Evolutionary conservation across 2,329 filamentous ascomycete genomes (phyloP).

Genomic region (Fusarium transvaalense): DNA sequence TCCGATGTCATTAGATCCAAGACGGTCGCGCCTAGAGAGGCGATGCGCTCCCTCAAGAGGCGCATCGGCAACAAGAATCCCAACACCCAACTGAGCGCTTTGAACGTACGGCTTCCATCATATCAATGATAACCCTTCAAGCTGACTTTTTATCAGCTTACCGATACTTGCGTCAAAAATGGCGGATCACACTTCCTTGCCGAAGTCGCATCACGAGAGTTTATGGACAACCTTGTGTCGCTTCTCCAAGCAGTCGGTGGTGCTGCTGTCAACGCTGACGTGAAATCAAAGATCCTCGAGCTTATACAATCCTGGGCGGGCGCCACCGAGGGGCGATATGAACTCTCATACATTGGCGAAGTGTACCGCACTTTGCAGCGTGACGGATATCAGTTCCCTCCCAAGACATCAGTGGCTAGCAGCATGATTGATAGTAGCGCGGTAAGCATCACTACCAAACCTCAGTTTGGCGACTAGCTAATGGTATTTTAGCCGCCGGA

Average conservation of each 20-base stretch:
- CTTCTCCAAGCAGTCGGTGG: constrained; percentile 83
- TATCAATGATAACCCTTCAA: not conserved
- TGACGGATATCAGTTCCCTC: constrained; percentile 91
- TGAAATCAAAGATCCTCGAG: constrained; percentile 91
- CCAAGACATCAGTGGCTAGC: constrained; percentile 86
- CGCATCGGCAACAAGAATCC: constrained; percentile 98
- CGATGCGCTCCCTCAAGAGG: constrained; percentile 95
- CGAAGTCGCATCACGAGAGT: constrained; percentile 96
- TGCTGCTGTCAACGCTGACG: constrained; percentile 83
- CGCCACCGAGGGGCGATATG: constrained; percentile 86
- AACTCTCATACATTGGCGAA: constrained; percentile 87
- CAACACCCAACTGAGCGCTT: constrained; percentile 93
- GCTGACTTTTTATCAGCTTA: constrained; percentile 69
- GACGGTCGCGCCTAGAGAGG: constrained; percentile 96
- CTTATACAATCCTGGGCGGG: constrained; percentile 94
- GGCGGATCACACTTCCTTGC: constrained; percentile 93
- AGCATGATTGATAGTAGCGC: constrained; percentile 98
- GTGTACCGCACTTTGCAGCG: constrained; percentile 85
- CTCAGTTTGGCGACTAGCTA: constrained; percentile 3
- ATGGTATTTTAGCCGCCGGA: constrained; percentile 78
- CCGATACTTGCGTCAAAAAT: constrained; percentile 99
- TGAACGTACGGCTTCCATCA: constrained; percentile 73
- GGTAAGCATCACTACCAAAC: constrained; percentile 66
- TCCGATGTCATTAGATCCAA: constrained; percentile 98
- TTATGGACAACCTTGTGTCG: constrained; percentile 96